Evolutionary conservation across 2,329 filamentous ascomycete species (phyloP).

Genomic region (Claviceps maximensis): DNA sequence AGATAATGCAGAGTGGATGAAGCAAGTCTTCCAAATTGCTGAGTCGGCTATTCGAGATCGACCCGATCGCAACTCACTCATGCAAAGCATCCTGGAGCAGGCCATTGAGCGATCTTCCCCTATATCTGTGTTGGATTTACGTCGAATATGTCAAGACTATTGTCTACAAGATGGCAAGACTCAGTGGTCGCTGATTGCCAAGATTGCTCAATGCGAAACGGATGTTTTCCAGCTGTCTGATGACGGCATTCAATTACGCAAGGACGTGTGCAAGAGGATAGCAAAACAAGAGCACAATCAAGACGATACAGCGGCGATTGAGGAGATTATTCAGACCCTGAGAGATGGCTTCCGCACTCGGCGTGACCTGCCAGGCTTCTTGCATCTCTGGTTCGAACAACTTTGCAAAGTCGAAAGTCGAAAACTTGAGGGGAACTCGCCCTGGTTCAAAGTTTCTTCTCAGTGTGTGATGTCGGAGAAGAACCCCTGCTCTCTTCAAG

Average conservation of each 20-base stretch:
- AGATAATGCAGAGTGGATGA: constrained; percentile 25
- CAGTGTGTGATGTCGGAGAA: constrained; percentile 7
- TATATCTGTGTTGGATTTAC: constrained; percentile 28
- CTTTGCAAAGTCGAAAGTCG: constrained; percentile 23
- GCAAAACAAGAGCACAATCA: constrained; percentile 10
- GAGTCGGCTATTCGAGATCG: constrained; percentile 15
- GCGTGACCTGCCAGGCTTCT: constrained; percentile 31
- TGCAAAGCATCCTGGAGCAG: constrained; percentile 19
- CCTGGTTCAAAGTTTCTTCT: constrained; percentile 21
- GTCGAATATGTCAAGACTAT: constrained; percentile 28
- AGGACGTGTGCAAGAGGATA: constrained; percentile 25
- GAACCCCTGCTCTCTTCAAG: constrained; percentile 8
- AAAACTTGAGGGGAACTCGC: constrained; percentile 14
- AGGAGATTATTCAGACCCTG: constrained; percentile 27
- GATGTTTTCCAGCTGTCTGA: constrained; percentile 31
- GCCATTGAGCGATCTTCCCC: constrained; percentile 17
- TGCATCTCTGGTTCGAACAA: constrained; percentile 33
- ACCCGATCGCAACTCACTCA: constrained; percentile 15
- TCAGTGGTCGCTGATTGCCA: constrained; percentile 30
- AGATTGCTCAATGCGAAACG: constrained; percentile 30
- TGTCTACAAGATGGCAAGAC: constrained; percentile 21
- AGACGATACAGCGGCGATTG: constrained; percentile 12
- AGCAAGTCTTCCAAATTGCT: constrained; percentile 20
- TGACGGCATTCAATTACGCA: constrained; percentile 26
- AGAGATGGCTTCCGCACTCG: constrained; percentile 30